These are phyloP conservation scores for Sugiyamaella xylanicola DNA, from an alignment of 1,139 yeast species.

Conservation along the genomic window DNA sequence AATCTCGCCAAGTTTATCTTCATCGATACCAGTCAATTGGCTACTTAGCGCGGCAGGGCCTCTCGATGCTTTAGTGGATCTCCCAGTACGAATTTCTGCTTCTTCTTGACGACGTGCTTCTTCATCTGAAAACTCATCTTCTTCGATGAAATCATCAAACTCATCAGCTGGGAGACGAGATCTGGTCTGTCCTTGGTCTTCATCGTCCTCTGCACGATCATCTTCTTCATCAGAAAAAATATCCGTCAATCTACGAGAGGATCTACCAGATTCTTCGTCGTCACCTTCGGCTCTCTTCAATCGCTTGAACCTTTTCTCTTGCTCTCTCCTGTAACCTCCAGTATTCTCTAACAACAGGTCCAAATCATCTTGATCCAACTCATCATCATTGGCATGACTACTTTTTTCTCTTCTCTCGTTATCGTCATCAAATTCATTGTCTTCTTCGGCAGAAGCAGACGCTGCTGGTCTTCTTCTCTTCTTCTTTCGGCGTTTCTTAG, in stretches of 20 bases:
- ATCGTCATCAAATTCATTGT: conserved; percentile 23
- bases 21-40: conserved; percentile 76
- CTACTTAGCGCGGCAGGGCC: conserved; percentile 48
- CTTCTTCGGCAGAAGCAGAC: conserved; percentile 14
- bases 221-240: conserved; percentile 87
- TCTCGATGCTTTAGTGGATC: conserved; percentile 31
- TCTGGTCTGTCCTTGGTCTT: conserved; percentile 17
- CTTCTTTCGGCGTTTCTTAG: conserved; percentile 31
- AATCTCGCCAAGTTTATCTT: conserved; percentile 89
- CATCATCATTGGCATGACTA: conserved; percentile 53
- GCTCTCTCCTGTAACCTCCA: conserved; percentile 56
- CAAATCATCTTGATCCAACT: conserved; percentile 91
- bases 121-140: conserved; percentile 92
- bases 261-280: conserved; percentile 34
- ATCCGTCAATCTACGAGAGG: conserved; percentile 59
- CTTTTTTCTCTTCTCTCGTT: conserved; percentile 24
- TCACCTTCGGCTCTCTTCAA: conserved; percentile 60
- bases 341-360: conserved; percentile 89
- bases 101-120: conserved; percentile 56
- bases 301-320: conserved; percentile 60
- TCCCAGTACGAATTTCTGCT: conserved; percentile 33
- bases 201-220: conserved; percentile 50
- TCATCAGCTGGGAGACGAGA: conserved; percentile 57
- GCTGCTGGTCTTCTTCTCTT: conserved; percentile 29
- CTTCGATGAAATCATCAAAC: conserved; percentile 95